Percentiles rank a stretch among this genome's conserved stretches.
phyloP scores from a whole-genome alignment of 352 stramenopile genomes.

The Globisporangium cylindrosporum region DNA sequence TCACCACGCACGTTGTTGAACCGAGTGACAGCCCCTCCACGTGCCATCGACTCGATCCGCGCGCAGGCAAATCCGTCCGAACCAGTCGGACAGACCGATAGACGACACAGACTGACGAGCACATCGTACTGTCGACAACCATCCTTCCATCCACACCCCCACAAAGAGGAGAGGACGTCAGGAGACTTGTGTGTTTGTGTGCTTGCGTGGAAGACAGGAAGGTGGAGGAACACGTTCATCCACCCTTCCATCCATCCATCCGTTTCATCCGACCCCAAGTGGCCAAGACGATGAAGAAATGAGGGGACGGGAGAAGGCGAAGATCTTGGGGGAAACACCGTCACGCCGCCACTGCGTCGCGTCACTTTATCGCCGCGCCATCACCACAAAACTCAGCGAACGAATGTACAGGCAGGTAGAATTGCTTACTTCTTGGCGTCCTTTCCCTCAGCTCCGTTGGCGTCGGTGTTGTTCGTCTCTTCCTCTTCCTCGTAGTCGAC shows the following conservation, averaged over 20 bases:
- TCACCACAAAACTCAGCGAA: conserved; percentile 9
- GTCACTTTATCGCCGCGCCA: neutral
- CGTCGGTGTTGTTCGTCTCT: conserved; percentile 67
- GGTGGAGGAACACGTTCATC: neutral
- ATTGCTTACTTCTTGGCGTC: conserved; percentile 89
- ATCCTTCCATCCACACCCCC: neutral
- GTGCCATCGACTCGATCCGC: conserved; percentile 10
- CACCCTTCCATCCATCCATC: neutral
- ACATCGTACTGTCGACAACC: neutral
- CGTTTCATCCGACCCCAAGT: conserved; percentile 2
- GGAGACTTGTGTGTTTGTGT: conserved; percentile 6
- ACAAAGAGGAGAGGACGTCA: neutral
- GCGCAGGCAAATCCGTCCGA: neutral
- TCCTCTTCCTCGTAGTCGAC: conserved; percentile 90
- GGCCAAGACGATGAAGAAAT: conserved; percentile 9
- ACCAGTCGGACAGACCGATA: neutral
- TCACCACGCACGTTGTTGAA: neutral
- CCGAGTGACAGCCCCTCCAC: neutral
- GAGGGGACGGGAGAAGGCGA: conserved; percentile 7
- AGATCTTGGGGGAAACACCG: conserved; percentile 2
- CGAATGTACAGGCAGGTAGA: conserved; percentile 9
- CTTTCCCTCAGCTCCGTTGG: conserved; percentile 78
- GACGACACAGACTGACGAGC: neutral
- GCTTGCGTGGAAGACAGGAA: conserved; percentile 1
- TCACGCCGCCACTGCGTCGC: neutral